Evolutionary conservation across 495 filamentous ascomycete genomes (phyloP), one percentile per base, ranked within the genome.

Genomic region (Penicillium herquei): DNA sequence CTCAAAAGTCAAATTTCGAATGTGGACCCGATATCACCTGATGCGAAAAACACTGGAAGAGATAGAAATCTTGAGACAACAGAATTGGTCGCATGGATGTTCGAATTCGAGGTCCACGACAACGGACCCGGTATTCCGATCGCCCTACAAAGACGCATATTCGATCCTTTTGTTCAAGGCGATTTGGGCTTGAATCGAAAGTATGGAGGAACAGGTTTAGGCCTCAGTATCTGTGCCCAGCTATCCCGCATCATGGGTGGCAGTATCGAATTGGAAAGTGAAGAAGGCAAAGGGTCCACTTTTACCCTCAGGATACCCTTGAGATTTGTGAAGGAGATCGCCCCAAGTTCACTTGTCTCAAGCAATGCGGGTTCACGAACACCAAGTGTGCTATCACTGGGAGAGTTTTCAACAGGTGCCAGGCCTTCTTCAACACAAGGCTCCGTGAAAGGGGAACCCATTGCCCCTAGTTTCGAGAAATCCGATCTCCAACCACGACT

Each of bases 91-190:
- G 68, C 78, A 17, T 77, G 86, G 42, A 59, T 82, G 11, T 95
- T 96, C 62, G 87, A 93, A 64, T 96, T 96, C 54, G 87, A 92
- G 66, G 90, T 97, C 3, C 78, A 90, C 66, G 92, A 97, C 62
- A 93, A 87, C 8, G 92, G 92, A 0, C 92, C 91, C 3, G 92
- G 92, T n/a, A 95, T 97, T 54, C 86, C 91, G 0, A 80, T 82
- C 21, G 70, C 84, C 46, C 81, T 92, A 52, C 90, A 90, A 56
- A 72, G 88, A 54, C 83, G 84, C 57, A 89, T 97, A 26, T 97
- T 97, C 72, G 92, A 97, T 65, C 92, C 92, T 0, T 97, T 97
- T 62, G 87, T 96, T 8, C 92, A 97, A 70, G 92, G 90, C 1
- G 92, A 97, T 66, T 73, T 94, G 9, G 87, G 90, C 2, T 74